phyloP scores from a whole-genome alignment of 140 eudicot genomes.

The Stevia rebaudiana region DNA sequence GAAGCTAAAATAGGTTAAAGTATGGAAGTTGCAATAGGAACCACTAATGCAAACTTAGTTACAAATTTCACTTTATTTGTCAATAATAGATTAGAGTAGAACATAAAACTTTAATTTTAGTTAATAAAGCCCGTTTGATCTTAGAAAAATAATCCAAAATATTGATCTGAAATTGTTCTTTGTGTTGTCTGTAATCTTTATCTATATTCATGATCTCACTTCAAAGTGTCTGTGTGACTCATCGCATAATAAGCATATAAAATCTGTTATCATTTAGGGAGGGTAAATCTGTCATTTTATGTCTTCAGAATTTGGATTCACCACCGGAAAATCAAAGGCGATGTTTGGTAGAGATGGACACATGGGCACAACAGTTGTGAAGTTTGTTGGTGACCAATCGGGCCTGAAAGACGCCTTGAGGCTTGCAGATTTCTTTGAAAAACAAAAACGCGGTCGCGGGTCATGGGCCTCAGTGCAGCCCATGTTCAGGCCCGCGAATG shows the following conservation, averaged over 20 bases:
- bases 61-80: neutral
- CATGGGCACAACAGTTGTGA: constrained; percentile 60
- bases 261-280: constrained; percentile 18
- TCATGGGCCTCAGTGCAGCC: constrained; percentile 56
- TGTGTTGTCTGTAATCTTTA: neutral
- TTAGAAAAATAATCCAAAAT: neutral
- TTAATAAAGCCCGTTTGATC: neutral
- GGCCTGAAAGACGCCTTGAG: constrained; percentile 74
- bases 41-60: neutral
- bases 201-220: neutral
- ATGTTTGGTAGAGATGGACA: constrained; percentile 79
- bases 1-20: neutral
- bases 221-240: neutral
- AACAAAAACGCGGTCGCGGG: constrained; percentile 58
- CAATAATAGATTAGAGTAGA: neutral
- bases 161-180: neutral
- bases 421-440: constrained; percentile 66
- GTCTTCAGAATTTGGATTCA: constrained; percentile 65
- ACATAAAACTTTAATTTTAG: neutral
- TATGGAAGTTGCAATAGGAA: neutral
- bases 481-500: constrained; percentile 32
- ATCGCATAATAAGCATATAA: neutral
- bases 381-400: constrained; percentile 54
- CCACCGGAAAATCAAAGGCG: constrained; percentile 68
- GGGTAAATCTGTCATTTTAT: constrained; percentile 9